Evolutionary conservation across 2,329 filamentous ascomycete species (phyloP), one percentile per base, ranked within the genome.

Genomic region (Colletotrichum neosansevieriae): DNA sequence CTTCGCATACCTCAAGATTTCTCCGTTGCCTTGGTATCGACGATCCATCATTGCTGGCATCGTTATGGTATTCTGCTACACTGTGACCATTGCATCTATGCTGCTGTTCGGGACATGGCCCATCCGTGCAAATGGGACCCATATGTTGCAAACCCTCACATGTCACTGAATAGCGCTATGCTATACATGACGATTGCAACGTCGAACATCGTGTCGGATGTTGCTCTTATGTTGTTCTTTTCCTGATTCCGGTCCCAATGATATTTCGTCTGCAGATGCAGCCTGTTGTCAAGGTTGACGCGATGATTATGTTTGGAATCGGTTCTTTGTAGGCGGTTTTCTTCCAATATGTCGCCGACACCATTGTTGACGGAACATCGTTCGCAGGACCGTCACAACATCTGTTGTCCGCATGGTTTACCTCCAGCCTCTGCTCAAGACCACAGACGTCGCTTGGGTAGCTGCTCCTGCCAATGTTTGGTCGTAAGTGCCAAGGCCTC

Each of bases 101-200:
- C 58, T 75, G 0, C 58, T 75, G 0, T 74, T 76, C 24, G 72
- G 70, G 2, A 74, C 73, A 3, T 54, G 51, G 3, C 74, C 74
- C 0, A 68, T 72, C 13, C 63, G 63, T 0, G 58, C 68, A 11
- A 70, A 74, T 75, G 69, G 69, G 71, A 75, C 9, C 73, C 72
- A 0, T 72, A 54, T 24, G 34, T 44, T 6, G 19, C 57, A 38
- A 12, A 53, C 17, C n/a, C 21, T 15, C 80, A 63, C 71, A 75
- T 67, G 7, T 85, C 83, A 49, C 75, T 86, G 24, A 74, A 82
- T 50, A 78, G 81, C 34, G 77, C 82, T 3, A 74, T 80, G 1
- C 79, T 86, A 53, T 85, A 85, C 70, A 80, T 85, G 24, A 76
- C 80, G 19, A 84, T 83, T n/a, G 83, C 84, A 0, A 79, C 79